Evolutionary conservation across 1,139 yeast genomes (phyloP).

Genomic region (Yamadazyma friedrichii): DNA sequence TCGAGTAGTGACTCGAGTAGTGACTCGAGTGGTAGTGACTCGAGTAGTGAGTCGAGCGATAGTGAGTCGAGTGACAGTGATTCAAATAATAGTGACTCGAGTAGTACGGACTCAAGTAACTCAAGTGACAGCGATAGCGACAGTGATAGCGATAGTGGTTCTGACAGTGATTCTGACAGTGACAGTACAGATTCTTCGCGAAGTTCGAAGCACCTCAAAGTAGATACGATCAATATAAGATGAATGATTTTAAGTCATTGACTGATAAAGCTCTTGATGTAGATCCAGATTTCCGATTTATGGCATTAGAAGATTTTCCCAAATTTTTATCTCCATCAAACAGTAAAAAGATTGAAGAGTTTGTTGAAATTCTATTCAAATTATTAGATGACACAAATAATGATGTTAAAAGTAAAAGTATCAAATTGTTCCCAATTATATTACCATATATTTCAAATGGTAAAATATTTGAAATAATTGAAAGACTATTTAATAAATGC

Average conservation of each 20-base stretch:
- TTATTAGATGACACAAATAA: slow-evolving; percentile 64
- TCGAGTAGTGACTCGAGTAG: background rate
- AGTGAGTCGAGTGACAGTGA: slow-evolving; percentile 1
- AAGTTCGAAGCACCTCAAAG: slow-evolving; percentile 2
- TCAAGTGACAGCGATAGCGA: slow-evolving; percentile 3
- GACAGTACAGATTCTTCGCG: slow-evolving; percentile 7
- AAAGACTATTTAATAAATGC: slow-evolving; percentile 25
- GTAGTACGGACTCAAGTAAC: background rate
- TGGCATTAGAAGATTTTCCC: slow-evolving; percentile 80
- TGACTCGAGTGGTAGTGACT: background rate
- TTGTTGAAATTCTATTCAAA: slow-evolving; percentile 50
- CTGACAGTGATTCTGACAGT: slow-evolving; percentile 4
- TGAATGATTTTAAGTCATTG: slow-evolving; percentile 22
- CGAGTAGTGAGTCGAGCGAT: background rate
- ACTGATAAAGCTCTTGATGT: slow-evolving; percentile 58
- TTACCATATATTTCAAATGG: slow-evolving; percentile 28
- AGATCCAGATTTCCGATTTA: slow-evolving; percentile 82
- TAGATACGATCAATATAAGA: slow-evolving; percentile 12
- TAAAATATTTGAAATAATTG: slow-evolving; percentile 24
- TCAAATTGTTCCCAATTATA: slow-evolving; percentile 52
- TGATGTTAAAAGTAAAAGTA: slow-evolving; percentile 79
- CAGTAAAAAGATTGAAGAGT: slow-evolving; percentile 29
- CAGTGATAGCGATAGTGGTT: slow-evolving; percentile 5
- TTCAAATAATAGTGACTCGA: slow-evolving; percentile 3
- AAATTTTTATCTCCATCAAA: slow-evolving; percentile 35